Evolutionary conservation across 2,329 filamentous ascomycete species (phyloP).

Genomic region (Sporothrix mexicana): DNA sequence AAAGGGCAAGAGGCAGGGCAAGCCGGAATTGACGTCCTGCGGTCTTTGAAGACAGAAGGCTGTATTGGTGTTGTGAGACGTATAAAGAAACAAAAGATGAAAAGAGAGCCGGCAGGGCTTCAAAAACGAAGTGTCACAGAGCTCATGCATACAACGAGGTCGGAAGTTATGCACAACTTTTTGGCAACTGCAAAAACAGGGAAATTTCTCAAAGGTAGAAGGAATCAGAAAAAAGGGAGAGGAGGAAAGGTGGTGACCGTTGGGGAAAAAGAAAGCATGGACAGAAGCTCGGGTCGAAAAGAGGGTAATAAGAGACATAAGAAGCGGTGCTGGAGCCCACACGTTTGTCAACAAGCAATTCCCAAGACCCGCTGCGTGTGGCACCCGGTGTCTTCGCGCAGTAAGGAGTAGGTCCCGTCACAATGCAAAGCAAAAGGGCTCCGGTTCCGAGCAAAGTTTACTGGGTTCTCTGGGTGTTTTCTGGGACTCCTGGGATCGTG

Average conservation of each 20-base stretch:
- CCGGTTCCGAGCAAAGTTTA: background rate
- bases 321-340: background rate
- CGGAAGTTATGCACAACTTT: background rate
- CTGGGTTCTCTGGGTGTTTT: background rate
- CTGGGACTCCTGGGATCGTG: background rate
- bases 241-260: background rate
- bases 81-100: background rate
- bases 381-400: background rate
- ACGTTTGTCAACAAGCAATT: background rate
- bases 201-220: background rate
- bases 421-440: background rate
- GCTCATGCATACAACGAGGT: background rate
- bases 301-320: background rate
- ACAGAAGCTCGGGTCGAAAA: background rate
- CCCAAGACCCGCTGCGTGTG: background rate
- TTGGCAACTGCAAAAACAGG: background rate
- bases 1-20: background rate
- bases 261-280: slow-evolving; percentile 6
- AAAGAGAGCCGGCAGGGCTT: background rate
- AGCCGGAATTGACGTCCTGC: background rate
- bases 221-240: background rate
- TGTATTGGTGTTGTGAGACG: background rate
- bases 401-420: slow-evolving; percentile 8
- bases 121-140: background rate
- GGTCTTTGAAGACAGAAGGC: background rate